Evolutionary conservation across 768 basidiomycete species (phyloP), one percentile per base, ranked within the genome.

Genomic region (Collybia mongolica): DNA sequence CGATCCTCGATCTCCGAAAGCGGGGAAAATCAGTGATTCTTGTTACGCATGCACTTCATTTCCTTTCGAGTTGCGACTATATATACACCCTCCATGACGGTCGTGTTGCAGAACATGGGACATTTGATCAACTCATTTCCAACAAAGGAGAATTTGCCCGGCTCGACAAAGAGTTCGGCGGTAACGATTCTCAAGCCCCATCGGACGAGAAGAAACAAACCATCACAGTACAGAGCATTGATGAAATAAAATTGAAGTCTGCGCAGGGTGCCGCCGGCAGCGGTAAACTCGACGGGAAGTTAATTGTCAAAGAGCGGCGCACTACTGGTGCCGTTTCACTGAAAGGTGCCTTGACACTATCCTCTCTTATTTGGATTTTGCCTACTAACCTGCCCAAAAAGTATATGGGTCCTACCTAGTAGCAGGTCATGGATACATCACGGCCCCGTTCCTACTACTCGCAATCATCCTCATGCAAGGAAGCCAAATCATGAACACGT

Each of bases 31-130:
- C 92, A 2, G 79, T 88, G 20, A 75, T 95, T 42, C 80, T 95
- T 51, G 90, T 93, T 29, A 95, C 93, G 0, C 90, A 93, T 63
- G 90, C 88, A 1, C 72, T 94, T 14, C 90, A 95, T 67, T 86
- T 93, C 71, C 74, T 95, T 11, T 84, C 88, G 0, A 70, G 85
- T 46, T 88, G 88, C 41, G 90, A 93, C 66, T 86, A 88, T 60
- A 86, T 95, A 58, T 82, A 84, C 64, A 83, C 83, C 20, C 64
- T 95, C 49, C 75, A 77, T 22, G 80, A 88, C 51, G 92, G 93
- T 8, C 72, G 68, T 26, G 80, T 95, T 53, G 75, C 77, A 11
- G 91, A 93, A 65, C 80, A 76, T 18, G 92, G 92, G 3, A 79
- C 82, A 0, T 86, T 79, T 57, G 58, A 68, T 6, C 70, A 83